A percentile compares a stretch with the other conserved stretches of the same genome.
phyloP scores from a whole-genome alignment of 129 eudicot genomes.

The Tagetes patula region DNA sequence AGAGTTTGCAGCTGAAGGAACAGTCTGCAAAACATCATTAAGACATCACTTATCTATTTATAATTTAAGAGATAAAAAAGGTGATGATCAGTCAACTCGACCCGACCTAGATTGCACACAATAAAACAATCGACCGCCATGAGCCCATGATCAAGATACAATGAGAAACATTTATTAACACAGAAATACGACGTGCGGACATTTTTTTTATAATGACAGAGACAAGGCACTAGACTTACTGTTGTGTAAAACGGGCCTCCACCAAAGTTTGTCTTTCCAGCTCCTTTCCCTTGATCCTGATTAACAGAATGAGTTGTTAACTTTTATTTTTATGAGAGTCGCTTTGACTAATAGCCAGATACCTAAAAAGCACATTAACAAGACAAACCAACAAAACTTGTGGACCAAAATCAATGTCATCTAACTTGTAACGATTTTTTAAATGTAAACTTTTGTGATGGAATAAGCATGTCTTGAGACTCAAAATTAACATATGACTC shows the following conservation, averaged over 20 bases:
- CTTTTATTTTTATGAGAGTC: not conserved
- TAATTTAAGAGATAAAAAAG: not conserved
- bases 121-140: no score
- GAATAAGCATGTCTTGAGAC: not conserved
- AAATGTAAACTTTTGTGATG: no score
- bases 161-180: no score
- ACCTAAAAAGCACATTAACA: not conserved
- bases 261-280: slow-evolving; percentile 41
- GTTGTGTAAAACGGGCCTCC: slow-evolving; percentile 59
- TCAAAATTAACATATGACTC: no score
- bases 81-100: not conserved
- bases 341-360: not conserved
- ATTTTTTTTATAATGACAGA: no score
- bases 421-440: not conserved
- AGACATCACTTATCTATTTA: not conserved
- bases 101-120: no score
- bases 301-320: not conserved
- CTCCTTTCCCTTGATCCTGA: slow-evolving; percentile 48
- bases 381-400: not conserved
- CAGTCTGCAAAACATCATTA: slow-evolving; percentile 45
- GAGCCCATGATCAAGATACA: no score
- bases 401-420: not conserved
- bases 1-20: slow-evolving; percentile 52
- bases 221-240: slow-evolving; percentile 30
- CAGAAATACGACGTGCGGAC: no score